Conservation (phyloP, 345 rosid species). For the Turritis glabra region DNA sequence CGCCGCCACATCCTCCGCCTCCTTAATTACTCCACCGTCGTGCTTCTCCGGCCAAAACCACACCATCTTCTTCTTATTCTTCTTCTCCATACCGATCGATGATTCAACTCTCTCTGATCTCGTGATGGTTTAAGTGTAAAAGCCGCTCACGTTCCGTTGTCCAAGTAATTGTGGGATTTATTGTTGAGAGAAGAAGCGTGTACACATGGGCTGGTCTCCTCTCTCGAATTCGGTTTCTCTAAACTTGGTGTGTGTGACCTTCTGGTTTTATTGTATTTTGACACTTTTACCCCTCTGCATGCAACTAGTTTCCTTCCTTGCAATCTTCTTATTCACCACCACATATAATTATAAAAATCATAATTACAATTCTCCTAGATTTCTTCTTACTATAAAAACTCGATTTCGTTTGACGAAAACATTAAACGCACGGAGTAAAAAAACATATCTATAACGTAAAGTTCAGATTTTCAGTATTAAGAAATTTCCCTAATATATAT, state of each 20-base stretch:
- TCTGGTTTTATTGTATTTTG: neutral
- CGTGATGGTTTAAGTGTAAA: neutral
- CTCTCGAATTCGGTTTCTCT: neutral
- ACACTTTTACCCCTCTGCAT: neutral
- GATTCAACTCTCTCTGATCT: neutral
- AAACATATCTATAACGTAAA: no score
- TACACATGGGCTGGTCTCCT: conserved; percentile 3
- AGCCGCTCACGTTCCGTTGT: conserved; percentile 22
- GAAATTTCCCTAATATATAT: neutral
- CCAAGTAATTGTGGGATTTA: neutral
- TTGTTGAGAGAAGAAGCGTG: neutral
- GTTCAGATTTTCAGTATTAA: neutral
- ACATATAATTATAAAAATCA: no score
- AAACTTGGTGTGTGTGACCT: neutral
- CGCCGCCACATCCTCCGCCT: conserved; percentile 9
- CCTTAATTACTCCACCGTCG: conserved; percentile 6
- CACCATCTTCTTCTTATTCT: conserved; percentile 23
- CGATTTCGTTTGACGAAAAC: neutral
- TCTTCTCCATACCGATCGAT: conserved; percentile 17
- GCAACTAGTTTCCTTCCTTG: neutral
- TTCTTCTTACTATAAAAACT: no score
- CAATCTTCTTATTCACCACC: no score
- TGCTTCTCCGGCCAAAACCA: conserved; percentile 37
- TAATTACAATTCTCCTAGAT: no score
- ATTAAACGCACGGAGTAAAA: neutral